Percentiles rank a stretch among this genome's conserved stretches.
These are phyloP conservation scores for Vigna hirtella DNA, from an alignment of 306 rosid species.

Conservation along the genomic window DNA sequence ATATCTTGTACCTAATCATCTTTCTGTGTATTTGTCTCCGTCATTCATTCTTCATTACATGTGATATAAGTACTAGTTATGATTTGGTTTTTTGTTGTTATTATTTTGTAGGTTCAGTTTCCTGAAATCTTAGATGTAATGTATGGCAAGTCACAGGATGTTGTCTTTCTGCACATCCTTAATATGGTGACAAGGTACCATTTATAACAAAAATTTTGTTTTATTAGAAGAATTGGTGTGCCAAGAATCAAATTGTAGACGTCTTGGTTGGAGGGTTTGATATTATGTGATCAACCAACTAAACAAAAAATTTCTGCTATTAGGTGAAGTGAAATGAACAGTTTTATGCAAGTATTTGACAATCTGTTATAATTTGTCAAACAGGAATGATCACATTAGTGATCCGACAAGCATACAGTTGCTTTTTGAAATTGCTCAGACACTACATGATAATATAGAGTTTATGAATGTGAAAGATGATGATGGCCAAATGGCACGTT, in stretches of 20 bases:
- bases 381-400: conserved; percentile 67
- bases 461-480: conserved; percentile 69
- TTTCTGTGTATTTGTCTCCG: not conserved
- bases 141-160: conserved; percentile 70
- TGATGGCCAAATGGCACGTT: conserved; percentile 73
- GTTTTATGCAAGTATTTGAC: not conserved
- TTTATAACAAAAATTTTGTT: conserved; percentile 23
- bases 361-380: conserved; percentile 47
- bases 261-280: not conserved
- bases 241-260: too few relatives aligned
- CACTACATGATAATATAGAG: conserved; percentile 73
- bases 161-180: conserved; percentile 80
- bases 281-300: not conserved
- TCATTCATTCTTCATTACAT: conserved; percentile 6
- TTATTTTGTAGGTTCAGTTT: conserved; percentile 69
- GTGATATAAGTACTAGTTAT: conserved; percentile 22
- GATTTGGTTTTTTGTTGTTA: conserved; percentile 28
- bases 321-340: not conserved
- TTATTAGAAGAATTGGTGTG: too few relatives aligned
- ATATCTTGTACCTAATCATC: conserved; percentile 16
- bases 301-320: not conserved
- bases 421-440: conserved; percentile 82
- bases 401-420: conserved; percentile 73
- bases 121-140: conserved; percentile 76
- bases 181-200: conserved; percentile 77